A percentile compares a stretch with the other conserved stretches of the same genome.
Evolutionary conservation across 805 yeast genomes (phyloP).

Genomic region (Candida oleophila): DNA sequence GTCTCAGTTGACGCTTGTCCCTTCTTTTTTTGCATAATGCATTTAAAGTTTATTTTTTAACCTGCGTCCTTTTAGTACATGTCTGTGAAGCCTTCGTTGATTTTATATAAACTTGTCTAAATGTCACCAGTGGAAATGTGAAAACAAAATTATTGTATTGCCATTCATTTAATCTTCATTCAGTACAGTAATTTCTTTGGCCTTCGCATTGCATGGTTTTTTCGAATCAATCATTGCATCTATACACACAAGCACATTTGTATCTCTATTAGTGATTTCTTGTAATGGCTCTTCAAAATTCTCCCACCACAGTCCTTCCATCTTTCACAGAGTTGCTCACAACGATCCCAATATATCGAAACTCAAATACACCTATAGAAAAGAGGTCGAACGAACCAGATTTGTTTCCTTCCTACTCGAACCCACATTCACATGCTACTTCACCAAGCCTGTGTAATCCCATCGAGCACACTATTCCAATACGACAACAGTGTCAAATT

Average conservation of each 20-base stretch:
- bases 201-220: neutral
- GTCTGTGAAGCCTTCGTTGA: neutral
- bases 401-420: neutral
- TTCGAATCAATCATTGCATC: no score
- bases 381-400: no score
- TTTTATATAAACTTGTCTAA: neutral
- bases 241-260: neutral
- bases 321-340: slow-evolving; percentile 34
- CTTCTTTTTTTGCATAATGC: neutral
- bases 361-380: neutral
- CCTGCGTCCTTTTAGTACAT: neutral
- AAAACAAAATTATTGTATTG: neutral
- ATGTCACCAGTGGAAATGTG: neutral
- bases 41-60: neutral
- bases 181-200: neutral
- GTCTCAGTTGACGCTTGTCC: neutral
- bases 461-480: neutral
- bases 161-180: neutral
- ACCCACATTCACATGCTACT: neutral
- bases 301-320: slow-evolving; percentile 23
- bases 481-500: neutral
- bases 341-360: slow-evolving; percentile 19
- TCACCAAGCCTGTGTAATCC: neutral
- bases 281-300: neutral
- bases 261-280: neutral